Evolutionary conservation across 495 filamentous ascomycete species (phyloP).

Genomic region (Aspergillus incahuasiensis): DNA sequence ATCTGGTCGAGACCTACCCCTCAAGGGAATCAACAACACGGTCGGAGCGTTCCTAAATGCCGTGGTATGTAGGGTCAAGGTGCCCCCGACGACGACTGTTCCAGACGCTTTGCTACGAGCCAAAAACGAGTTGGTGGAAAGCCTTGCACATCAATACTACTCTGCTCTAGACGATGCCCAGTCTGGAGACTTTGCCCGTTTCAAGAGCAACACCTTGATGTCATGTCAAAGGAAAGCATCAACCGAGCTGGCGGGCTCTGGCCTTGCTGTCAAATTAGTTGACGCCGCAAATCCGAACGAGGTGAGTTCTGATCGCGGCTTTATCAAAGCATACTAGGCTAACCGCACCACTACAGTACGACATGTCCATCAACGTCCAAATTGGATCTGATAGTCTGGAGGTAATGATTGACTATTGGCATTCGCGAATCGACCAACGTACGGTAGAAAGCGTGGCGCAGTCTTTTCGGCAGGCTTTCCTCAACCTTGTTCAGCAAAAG

Average conservation of each 20-base stretch:
- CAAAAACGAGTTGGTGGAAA: conserved; percentile 7
- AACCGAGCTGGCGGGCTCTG: conserved; percentile 4
- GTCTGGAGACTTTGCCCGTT: conserved; percentile 2
- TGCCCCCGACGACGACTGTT: background rate
- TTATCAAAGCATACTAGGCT: background rate
- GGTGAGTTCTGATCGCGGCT: background rate
- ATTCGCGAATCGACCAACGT: conserved; percentile 1
- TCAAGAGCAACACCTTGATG: conserved; percentile 12
- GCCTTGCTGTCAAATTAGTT: conserved; percentile 4
- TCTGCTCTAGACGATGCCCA: conserved; percentile 1
- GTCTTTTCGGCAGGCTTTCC: conserved; percentile 6
- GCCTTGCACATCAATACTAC: conserved; percentile 5
- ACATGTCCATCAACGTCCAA: conserved; percentile 6
- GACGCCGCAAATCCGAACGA: conserved; percentile 11
- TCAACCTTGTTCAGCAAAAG: background rate
- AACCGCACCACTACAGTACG: background rate
- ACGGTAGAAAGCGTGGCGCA: conserved; percentile 5
- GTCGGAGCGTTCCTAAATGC: conserved; percentile 10
- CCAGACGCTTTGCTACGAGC: background rate
- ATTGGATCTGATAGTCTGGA: background rate
- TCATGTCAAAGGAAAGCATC: conserved; percentile 11
- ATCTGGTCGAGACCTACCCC: conserved; percentile 3
- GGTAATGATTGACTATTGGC: conserved; percentile 10
- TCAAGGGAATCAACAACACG: conserved; percentile 8
- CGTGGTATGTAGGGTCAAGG: conserved; percentile 3